Evolutionary conservation across 139 green algal species (phyloP).

Genomic region (Dunaliella primolecta): DNA sequence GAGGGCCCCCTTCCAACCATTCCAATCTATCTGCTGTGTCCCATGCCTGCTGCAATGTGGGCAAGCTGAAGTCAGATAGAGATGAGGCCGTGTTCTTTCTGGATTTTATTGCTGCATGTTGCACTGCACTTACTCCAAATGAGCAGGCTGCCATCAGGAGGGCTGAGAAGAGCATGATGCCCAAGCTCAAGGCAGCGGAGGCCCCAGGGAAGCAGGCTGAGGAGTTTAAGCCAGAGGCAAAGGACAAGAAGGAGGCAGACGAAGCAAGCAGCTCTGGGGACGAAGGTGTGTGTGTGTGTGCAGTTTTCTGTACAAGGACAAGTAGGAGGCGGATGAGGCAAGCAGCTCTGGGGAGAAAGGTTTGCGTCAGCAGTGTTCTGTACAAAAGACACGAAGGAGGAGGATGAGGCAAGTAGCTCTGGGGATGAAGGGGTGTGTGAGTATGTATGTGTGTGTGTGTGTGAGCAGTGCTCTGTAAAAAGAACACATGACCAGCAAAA

Average conservation of each 20-base stretch:
- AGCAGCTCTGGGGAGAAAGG: constrained; percentile 16
- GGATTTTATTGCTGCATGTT: too few relatives aligned
- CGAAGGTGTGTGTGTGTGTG: constrained; percentile 3
- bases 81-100: not conserved
- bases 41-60: too few relatives aligned
- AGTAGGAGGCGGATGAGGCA: not conserved
- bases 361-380: too few relatives aligned
- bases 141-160: not conserved
- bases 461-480: too few relatives aligned
- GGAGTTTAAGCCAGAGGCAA: not conserved
- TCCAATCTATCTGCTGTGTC: too few relatives aligned
- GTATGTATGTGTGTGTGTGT: too few relatives aligned
- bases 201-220: not conserved
- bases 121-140: too few relatives aligned
- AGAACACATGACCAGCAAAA: too few relatives aligned
- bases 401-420: not conserved
- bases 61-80: too few relatives aligned
- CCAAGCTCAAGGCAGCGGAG: not conserved
- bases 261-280: constrained; percentile 7
- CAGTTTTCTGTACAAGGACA: not conserved
- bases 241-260: not conserved
- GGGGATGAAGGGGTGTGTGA: constrained; percentile 14
- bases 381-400: not conserved
- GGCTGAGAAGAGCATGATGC: not conserved
- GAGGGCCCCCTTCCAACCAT: too few relatives aligned